These are phyloP conservation scores for Pestalotiopsis sp. DNA, from an alignment of 2,329 filamentous ascomycete genomes.

Conservation along the genomic window DNA sequence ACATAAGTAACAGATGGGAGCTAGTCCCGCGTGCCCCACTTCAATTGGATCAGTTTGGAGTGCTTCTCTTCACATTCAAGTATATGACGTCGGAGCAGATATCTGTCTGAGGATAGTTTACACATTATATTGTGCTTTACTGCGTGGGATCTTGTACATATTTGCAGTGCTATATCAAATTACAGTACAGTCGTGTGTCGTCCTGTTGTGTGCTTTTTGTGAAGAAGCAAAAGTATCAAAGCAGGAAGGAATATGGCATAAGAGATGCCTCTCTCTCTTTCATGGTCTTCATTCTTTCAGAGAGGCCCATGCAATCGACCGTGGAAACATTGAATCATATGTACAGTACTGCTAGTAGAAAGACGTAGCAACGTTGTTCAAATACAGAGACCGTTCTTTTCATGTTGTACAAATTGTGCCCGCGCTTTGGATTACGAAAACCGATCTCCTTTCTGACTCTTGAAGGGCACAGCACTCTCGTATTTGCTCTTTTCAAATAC, in stretches of 20 bases:
- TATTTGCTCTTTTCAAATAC: constrained; percentile 85
- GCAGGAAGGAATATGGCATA: too few species aligned
- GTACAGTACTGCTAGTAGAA: not conserved
- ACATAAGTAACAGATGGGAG: not conserved
- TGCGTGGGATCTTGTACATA: too few species aligned
- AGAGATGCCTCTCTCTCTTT: not conserved
- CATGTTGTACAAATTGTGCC: constrained; percentile 3
- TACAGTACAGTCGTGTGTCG: too few species aligned
- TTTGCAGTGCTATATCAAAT: too few species aligned
- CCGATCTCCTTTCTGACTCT: constrained; percentile 81
- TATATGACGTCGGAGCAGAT: not conserved
- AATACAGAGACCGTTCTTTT: constrained; percentile 5
- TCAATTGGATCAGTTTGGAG: not conserved
- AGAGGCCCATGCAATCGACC: not conserved
- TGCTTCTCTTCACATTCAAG: not conserved
- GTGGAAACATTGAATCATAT: not conserved
- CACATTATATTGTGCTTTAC: too few species aligned
- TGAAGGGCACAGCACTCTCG: constrained; percentile 76
- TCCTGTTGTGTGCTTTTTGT: too few species aligned
- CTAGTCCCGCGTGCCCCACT: not conserved
- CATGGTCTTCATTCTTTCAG: not conserved
- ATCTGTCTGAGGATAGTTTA: not conserved
- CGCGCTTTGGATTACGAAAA: constrained; percentile 61
- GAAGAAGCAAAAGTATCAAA: too few species aligned
- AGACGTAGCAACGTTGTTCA: not conserved